Evolutionary conservation across 1,139 yeast species (phyloP).

Genomic region (Neolecta irregularis): DNA sequence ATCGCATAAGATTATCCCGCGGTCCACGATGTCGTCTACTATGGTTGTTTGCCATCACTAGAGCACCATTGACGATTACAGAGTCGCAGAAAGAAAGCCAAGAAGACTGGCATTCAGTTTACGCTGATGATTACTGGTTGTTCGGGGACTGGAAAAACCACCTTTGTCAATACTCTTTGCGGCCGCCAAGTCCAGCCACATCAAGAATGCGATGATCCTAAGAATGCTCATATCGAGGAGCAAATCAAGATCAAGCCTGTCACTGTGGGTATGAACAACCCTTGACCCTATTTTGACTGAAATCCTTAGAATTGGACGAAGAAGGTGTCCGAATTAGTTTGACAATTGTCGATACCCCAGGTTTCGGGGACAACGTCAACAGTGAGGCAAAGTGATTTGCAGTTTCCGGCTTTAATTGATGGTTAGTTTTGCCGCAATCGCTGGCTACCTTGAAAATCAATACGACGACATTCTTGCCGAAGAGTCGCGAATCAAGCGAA

Average conservation of each 20-base stretch:
- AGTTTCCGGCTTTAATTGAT: not conserved
- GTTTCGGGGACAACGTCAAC: conserved; percentile 85
- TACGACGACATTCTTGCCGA: conserved; percentile 85
- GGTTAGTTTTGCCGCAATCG: conserved; percentile 47
- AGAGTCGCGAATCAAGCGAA: conserved; percentile 78
- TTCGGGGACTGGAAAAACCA: conserved; percentile 68
- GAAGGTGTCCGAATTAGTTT: conserved; percentile 72
- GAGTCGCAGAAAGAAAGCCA: conserved; percentile 61
- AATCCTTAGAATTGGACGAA: conserved; percentile 14
- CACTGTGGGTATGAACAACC: conserved; percentile 24
- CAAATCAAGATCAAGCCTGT: conserved; percentile 35
- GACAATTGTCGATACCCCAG: conserved; percentile 80
- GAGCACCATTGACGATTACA: conserved; percentile 30
- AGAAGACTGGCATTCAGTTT: conserved; percentile 72
- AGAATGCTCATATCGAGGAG: conserved; percentile 32
- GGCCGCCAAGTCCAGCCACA: conserved; percentile 56
- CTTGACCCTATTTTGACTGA: conserved; percentile 3
- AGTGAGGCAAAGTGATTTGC: conserved; percentile 28
- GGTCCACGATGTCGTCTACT: too few species aligned
- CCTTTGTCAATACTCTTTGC: conserved; percentile 72
- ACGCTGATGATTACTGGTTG: conserved; percentile 65
- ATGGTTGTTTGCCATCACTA: too few species aligned
- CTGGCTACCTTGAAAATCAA: conserved; percentile 67
- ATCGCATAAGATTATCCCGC: too few species aligned
- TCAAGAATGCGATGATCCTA: conserved; percentile 27